Evolutionary conservation across 495 filamentous ascomycete species (phyloP), one percentile per base, ranked within the genome.

Genomic region (Trichoderma gamsii): DNA sequence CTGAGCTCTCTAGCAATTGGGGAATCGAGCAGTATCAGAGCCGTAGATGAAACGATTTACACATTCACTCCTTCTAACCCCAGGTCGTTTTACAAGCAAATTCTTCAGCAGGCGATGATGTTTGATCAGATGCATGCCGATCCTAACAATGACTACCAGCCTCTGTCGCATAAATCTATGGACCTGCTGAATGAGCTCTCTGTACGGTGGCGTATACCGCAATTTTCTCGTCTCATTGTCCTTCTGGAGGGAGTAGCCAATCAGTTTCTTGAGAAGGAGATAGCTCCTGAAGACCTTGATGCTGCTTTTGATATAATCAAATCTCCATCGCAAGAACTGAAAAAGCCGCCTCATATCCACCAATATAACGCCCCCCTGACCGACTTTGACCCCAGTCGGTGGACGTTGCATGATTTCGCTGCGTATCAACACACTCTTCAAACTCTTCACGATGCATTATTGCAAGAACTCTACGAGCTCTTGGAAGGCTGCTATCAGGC

Each of bases 61-160:
- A 92, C 89, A 11, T 99, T 91, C 73, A 96, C 97, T 61, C 95
- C 96, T 25, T 82, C 89, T 41, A 92, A 98, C 72, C 87, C 95
- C 44, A 85, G 95, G 71, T 80, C 84, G 18, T 90, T 89, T 69
- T 97, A 96, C 76, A 88, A 90, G 73, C 85, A 85, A 64, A 89
- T 97, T 66, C 76, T 96, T 44, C 83, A 87, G 66, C 87, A 92
- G 74, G 89, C 90, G 41, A 80, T 96, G 68, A 86, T 84, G 32
- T 86, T 81, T 68, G 84, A 85, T 72, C 80, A 80, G 25, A 75
- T 84, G 67, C 82, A 85, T 71, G 75, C 79, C 9, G 76, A 81
- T 72, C 64, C 83, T 77, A 64, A 76, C 49, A 75, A 73, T 38
- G 80, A 88, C 12, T 80, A 86, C 71, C 87, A 84, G 56, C 79